Conservation (phyloP, 768 basidiomycete species). For the Piloderma croceum region DNA sequence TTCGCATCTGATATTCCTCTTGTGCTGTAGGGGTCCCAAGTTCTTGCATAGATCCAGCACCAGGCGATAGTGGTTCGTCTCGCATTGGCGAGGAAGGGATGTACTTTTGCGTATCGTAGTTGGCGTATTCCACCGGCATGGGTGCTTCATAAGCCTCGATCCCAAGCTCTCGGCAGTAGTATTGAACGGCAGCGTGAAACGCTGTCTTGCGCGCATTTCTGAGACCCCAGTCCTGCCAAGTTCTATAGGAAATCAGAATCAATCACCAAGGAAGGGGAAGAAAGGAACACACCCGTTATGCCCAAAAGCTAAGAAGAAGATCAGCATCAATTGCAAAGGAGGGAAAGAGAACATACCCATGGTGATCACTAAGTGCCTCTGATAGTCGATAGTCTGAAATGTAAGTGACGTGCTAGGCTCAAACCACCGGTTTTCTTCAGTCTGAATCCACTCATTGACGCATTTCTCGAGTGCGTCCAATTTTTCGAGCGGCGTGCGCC, state of each 20-base stretch:
- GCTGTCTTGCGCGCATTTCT: slow-evolving; percentile 60
- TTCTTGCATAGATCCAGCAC: not conserved
- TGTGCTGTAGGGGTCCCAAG: no score
- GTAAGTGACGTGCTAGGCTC: slow-evolving; percentile 60
- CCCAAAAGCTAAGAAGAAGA: no score
- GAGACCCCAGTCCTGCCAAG: slow-evolving; percentile 59
- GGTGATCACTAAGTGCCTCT: slow-evolving; percentile 62
- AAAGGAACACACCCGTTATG: slow-evolving; percentile 40
- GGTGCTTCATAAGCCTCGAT: slow-evolving; percentile 58
- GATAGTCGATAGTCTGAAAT: slow-evolving; percentile 59
- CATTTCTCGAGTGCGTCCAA: slow-evolving; percentile 62
- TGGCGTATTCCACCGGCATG: slow-evolving; percentile 50
- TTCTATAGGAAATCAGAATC: slow-evolving; percentile 25
- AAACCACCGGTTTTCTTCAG: slow-evolving; percentile 78
- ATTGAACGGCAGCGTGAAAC: slow-evolving; percentile 73
- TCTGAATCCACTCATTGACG: slow-evolving; percentile 71
- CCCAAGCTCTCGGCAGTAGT: slow-evolving; percentile 64
- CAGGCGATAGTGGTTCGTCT: not conserved
- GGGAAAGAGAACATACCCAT: no score
- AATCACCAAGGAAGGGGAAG: not conserved
- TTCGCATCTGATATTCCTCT: no score
- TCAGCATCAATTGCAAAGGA: slow-evolving; percentile 46
- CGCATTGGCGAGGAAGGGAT: slow-evolving; percentile 4
- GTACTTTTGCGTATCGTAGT: slow-evolving; percentile 15
- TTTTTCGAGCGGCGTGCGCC: slow-evolving; percentile 69